Percentiles rank a stretch among this genome's conserved stretches.
These are phyloP conservation scores for Prunus campanulata DNA, from an alignment of 306 rosid genomes.

Conservation along the genomic window DNA sequence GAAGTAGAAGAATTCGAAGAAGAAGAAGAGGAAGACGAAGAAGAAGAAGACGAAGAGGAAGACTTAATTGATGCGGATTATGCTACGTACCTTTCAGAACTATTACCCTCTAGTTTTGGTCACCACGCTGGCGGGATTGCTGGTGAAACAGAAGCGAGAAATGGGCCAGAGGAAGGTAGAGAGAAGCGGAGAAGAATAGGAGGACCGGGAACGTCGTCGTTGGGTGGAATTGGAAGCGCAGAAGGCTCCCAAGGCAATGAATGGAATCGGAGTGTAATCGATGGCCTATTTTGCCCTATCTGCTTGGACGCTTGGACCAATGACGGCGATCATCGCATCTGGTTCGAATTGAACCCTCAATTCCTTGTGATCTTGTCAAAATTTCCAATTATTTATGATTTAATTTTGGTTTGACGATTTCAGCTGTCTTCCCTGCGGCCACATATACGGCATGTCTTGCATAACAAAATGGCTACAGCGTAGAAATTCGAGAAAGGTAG, in stretches of 20 bases:
- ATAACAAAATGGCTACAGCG: constrained; percentile 19
- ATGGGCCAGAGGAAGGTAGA: constrained; percentile 33
- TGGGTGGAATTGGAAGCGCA: constrained; percentile 9
- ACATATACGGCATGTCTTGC: constrained; percentile 44
- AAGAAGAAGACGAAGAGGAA: background rate
- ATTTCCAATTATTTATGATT: background rate
- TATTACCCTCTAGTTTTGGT: background rate
- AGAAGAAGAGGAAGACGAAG: background rate
- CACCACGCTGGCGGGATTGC: constrained; percentile 3
- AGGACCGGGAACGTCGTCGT: constrained; percentile 44
- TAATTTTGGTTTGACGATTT: background rate
- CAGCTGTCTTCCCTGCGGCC: constrained; percentile 61
- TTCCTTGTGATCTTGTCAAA: no score
- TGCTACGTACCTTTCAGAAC: background rate
- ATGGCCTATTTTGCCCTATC: constrained; percentile 75
- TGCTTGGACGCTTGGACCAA: constrained; percentile 80
- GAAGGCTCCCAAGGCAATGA: constrained; percentile 47
- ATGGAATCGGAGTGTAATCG: constrained; percentile 43
- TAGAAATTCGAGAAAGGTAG: constrained; percentile 58
- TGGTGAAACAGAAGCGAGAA: constrained; percentile 17
- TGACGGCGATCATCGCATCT: constrained; percentile 63
- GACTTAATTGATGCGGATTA: background rate
- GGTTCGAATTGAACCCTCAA: constrained; percentile 35
- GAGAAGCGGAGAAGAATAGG: constrained; percentile 63
- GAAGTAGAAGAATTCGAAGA: background rate